These are phyloP conservation scores for Fusarium mundagurra DNA, from an alignment of 2,329 filamentous ascomycete species.

Conservation along the genomic window DNA sequence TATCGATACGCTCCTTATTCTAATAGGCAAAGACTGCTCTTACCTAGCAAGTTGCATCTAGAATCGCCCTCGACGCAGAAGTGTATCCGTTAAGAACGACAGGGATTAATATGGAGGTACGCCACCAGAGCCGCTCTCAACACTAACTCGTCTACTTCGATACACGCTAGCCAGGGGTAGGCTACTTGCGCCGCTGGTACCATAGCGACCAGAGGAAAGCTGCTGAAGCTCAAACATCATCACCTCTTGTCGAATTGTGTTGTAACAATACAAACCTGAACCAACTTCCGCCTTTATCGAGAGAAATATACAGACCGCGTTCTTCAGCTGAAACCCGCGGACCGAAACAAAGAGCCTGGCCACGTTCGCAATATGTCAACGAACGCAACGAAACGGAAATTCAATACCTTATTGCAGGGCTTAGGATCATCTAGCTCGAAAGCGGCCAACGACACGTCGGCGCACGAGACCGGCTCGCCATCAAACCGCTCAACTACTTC, in stretches of 20 bases:
- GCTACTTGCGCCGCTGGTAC: slow-evolving; percentile 2
- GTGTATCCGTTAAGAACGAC: not conserved
- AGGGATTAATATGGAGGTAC: too few species aligned
- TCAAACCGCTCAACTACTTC: slow-evolving; percentile 23
- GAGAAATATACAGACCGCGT: not conserved
- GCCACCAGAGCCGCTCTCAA: not conserved
- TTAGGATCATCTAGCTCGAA: slow-evolving; percentile 59
- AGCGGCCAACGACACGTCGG: slow-evolving; percentile 5
- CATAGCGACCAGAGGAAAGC: slow-evolving; percentile 13
- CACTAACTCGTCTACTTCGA: not conserved
- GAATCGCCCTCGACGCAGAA: not conserved
- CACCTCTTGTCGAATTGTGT: slow-evolving; percentile 4
- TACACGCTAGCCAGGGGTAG: not conserved
- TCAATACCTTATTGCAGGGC: slow-evolving; percentile 77
- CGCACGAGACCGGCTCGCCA: slow-evolving; percentile 13
- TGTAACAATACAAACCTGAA: slow-evolving; percentile 23
- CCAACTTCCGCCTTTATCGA: not conserved
- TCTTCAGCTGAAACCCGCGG: not conserved
- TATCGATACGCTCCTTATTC: slow-evolving; percentile 26
- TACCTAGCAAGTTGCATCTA: not conserved
- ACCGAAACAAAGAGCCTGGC: not conserved
- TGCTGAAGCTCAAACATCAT: slow-evolving; percentile 11
- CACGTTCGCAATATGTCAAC: slow-evolving; percentile 54
- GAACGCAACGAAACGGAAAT: slow-evolving; percentile 85
- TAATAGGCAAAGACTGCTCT: not conserved